Evolutionary conservation across 177 flowering plant genomes (phyloP).

Genomic region (Vitis hybrid): DNA sequence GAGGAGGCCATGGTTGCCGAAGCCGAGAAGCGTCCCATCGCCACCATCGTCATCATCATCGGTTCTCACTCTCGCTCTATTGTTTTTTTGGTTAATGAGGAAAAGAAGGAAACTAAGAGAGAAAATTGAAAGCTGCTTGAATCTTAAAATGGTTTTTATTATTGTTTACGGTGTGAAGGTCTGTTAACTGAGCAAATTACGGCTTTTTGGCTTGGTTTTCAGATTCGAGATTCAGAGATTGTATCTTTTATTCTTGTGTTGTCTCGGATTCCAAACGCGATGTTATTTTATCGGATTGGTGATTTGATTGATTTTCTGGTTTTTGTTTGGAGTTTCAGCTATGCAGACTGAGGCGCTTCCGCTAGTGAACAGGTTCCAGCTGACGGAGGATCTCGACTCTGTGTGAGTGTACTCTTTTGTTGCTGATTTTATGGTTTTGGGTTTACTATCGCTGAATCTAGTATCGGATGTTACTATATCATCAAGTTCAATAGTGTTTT

Average conservation of each 20-base stretch:
- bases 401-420: conserved; percentile 42
- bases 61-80: conserved; percentile 28
- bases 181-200: not conserved
- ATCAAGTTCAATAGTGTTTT: not conserved
- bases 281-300: not conserved
- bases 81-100: not conserved
- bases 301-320: conserved; percentile 1
- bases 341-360: conserved; percentile 98
- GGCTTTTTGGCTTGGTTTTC: too few relatives aligned
- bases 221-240: too few relatives aligned
- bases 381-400: conserved; percentile 54
- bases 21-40: conserved; percentile 45
- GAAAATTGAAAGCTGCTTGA: too few relatives aligned
- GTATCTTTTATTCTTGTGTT: not conserved
- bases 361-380: conserved; percentile 65
- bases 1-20: conserved; percentile 27
- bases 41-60: conserved; percentile 65
- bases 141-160: too few relatives aligned
- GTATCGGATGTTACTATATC: not conserved
- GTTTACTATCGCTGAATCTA: not conserved
- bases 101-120: not conserved
- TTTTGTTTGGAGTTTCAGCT: conserved; percentile 41
- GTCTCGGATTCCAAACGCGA: not conserved
- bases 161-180: conserved; percentile 7
- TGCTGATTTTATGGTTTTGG: not conserved